A percentile compares a stretch with the other conserved stretches of the same genome.
phyloP scores from a whole-genome alignment of 2,329 filamentous ascomycete genomes.

The Nothophaeocryptopus gaeumannii region DNA sequence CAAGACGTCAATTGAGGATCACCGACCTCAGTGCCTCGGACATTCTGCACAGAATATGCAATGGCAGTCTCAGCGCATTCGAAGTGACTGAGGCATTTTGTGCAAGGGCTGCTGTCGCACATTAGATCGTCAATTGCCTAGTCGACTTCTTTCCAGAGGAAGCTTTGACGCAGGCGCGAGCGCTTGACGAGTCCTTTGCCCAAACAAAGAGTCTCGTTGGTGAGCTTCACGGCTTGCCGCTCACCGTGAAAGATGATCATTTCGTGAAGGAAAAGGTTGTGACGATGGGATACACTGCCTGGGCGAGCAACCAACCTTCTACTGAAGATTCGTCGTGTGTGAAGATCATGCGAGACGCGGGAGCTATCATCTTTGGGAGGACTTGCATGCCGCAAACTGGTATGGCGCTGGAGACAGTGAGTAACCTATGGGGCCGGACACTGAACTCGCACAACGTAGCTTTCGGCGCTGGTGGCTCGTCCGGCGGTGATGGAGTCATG shows the following conservation, averaged over 20 bases:
- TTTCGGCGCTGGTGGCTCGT: conserved; percentile 50
- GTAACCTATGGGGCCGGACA: conserved; percentile 6
- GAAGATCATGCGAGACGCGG: conserved; percentile 8
- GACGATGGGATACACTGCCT: conserved; percentile 4
- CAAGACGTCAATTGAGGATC: not conserved
- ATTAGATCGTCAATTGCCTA: conserved; percentile 9
- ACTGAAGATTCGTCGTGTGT: conserved; percentile 2
- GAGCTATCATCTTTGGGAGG: conserved; percentile 6
- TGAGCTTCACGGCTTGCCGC: conserved; percentile 2
- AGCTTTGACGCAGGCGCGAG: conserved; percentile 2
- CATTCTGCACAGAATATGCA: conserved; percentile 1
- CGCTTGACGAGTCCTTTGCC: not conserved
- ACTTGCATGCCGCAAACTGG: conserved; percentile 9
- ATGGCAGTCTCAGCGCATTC: conserved; percentile 1
- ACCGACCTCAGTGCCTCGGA: conserved; percentile 1
- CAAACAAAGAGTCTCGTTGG: conserved; percentile 1
- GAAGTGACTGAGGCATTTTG: conserved; percentile 7
- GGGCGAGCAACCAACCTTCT: not conserved
- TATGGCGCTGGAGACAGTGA: conserved; percentile 8
- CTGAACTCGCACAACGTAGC: conserved; percentile 31
- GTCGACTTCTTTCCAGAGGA: conserved; percentile 9
- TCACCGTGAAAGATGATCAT: conserved; percentile 5
- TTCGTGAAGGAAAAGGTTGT: conserved; percentile 7
- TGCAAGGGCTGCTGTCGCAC: conserved; percentile 5
- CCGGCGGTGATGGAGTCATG: conserved; percentile 51